These are phyloP conservation scores for Kewa caespitosa DNA, from an alignment of 179 eudicot species.

Conservation along the genomic window DNA sequence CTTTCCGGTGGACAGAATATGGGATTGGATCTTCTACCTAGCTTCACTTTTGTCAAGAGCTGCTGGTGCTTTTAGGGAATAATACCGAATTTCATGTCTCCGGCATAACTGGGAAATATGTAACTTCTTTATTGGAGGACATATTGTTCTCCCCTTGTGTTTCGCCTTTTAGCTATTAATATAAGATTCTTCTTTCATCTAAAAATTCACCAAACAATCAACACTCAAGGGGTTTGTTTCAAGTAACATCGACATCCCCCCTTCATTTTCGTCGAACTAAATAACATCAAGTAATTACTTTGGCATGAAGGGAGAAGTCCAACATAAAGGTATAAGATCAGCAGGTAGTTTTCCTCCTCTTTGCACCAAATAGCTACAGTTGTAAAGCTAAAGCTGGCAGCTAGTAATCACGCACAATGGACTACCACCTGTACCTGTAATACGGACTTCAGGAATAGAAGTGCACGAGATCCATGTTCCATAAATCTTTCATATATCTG, in stretches of 20 bases:
- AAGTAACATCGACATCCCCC: too few relatives aligned
- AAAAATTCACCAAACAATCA: neutral
- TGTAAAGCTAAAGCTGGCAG: neutral
- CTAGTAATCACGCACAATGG: neutral
- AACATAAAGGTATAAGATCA: neutral
- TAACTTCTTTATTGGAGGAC: too few relatives aligned
- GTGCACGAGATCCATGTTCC: conserved; percentile 73
- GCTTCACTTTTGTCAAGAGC: too few relatives aligned
- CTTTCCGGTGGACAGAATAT: too few relatives aligned
- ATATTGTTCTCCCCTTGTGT: too few relatives aligned
- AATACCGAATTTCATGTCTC: too few relatives aligned
- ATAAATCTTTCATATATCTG: conserved; percentile 62
- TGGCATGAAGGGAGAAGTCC: neutral
- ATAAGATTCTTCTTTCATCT: neutral
- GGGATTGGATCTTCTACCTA: too few relatives aligned
- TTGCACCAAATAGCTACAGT: too few relatives aligned
- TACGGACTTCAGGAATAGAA: conserved; percentile 77
- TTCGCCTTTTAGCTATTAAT: too few relatives aligned
- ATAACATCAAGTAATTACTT: neutral
- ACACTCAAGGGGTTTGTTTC: neutral
- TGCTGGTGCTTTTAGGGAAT: too few relatives aligned
- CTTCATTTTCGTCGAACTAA: neutral
- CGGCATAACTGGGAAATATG: too few relatives aligned
- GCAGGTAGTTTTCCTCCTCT: neutral
- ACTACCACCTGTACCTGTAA: conserved; percentile 57